Evolutionary conservation across 805 yeast species (phyloP).

Genomic region (Wickerhamiella sergipiensis): DNA sequence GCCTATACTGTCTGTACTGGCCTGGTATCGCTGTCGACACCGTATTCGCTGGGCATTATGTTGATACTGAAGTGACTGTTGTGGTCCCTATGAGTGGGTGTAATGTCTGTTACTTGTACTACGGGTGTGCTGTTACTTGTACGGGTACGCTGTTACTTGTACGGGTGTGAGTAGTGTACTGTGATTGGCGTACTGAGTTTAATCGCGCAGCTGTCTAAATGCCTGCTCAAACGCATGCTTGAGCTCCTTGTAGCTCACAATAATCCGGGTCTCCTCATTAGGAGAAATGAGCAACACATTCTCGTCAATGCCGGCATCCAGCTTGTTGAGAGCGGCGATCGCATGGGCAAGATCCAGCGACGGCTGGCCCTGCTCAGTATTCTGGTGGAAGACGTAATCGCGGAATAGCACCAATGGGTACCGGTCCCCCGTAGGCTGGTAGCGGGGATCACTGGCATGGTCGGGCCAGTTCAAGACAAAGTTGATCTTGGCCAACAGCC

Average conservation of each 20-base stretch:
- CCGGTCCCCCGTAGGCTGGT: conserved; percentile 67
- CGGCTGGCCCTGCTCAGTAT: conserved; percentile 64
- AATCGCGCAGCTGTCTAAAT: conserved; percentile 37
- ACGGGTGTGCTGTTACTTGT: too few relatives aligned
- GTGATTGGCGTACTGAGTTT: too few relatives aligned
- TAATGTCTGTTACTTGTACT: too few relatives aligned
- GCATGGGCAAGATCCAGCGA: conserved; percentile 73
- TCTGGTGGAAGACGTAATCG: conserved; percentile 77
- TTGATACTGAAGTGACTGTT: too few relatives aligned
- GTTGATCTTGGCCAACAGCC: conserved; percentile 70
- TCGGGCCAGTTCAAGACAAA: conserved; percentile 68
- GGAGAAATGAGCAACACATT: conserved; percentile 63
- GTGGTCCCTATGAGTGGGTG: too few relatives aligned
- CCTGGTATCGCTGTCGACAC: too few relatives aligned
- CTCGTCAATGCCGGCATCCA: conserved; percentile 88
- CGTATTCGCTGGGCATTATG: too few relatives aligned
- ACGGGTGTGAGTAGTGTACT: too few relatives aligned
- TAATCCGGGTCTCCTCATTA: conserved; percentile 75
- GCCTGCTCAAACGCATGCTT: conserved; percentile 51
- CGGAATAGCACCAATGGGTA: conserved; percentile 63
- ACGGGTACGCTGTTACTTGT: too few relatives aligned
- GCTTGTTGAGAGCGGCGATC: conserved; percentile 62
- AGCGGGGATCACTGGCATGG: conserved; percentile 35
- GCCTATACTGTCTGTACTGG: too few relatives aligned
- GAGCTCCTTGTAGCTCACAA: conserved; percentile 74